A percentile compares a stretch with the other conserved stretches of the same genome.
phyloP scores from a whole-genome alignment of 2,329 filamentous ascomycete genomes.

The Trichophaea hybrida region DNA sequence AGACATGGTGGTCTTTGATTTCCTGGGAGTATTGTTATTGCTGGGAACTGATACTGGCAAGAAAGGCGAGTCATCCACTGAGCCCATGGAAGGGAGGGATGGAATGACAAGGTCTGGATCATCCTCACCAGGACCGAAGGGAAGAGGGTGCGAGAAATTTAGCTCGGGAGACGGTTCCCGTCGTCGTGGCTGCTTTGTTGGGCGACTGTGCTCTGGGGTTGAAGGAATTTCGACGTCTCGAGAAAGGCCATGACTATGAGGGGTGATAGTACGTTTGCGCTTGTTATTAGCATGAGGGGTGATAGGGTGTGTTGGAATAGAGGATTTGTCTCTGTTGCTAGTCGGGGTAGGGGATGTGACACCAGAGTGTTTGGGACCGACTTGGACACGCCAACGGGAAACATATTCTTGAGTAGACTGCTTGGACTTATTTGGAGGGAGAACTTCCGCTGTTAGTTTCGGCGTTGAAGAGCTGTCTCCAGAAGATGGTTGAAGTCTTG shows the following conservation, averaged over 20 bases:
- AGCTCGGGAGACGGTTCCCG: slow-evolving; percentile 14
- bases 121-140: neutral
- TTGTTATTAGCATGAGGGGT: slow-evolving; percentile 1
- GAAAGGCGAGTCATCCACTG: too few relatives aligned
- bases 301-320: slow-evolving; percentile 1
- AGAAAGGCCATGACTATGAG: neutral
- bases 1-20: neutral
- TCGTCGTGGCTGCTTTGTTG: neutral
- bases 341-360: neutral
- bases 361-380: neutral
- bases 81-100: neutral
- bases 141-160: neutral
- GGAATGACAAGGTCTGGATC: slow-evolving; percentile 3
- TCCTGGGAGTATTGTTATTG: neutral
- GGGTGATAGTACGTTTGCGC: neutral
- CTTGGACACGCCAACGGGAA: neutral
- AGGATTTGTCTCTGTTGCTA: slow-evolving; percentile 5
- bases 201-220: slow-evolving; percentile 2
- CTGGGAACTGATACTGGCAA: too few relatives aligned
- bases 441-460: too few relatives aligned
- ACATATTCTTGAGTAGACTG: neutral
- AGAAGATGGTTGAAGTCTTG: too few relatives aligned
- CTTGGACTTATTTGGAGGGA: neutral
- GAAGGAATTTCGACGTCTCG: slow-evolving; percentile 1
- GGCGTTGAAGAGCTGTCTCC: too few relatives aligned